phyloP scores from a whole-genome alignment of 2,329 filamentous ascomycete genomes.

The Microcera coccophila region DNA sequence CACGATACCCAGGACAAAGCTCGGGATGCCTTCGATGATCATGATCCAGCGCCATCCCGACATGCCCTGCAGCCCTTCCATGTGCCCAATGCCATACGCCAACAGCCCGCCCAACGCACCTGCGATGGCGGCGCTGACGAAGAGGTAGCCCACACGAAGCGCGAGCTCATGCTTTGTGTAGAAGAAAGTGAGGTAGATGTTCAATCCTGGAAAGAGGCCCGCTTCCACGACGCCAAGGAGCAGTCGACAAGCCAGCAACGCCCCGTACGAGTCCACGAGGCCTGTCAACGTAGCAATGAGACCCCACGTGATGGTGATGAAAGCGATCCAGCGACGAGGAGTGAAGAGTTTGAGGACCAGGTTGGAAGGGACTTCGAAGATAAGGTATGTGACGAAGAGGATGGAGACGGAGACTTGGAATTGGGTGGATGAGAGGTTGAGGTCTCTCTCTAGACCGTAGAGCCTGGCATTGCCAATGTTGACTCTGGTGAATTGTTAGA shows the following conservation, averaged over 20 bases:
- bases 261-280: conserved; percentile 60
- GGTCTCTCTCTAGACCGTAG: conserved; percentile 61
- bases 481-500: conserved; percentile 42
- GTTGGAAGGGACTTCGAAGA: conserved; percentile 63
- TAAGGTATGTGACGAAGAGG: conserved; percentile 61
- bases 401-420: conserved; percentile 67
- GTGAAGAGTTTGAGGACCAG: conserved; percentile 60
- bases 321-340: conserved; percentile 60
- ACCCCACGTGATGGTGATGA: conserved; percentile 63
- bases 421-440: conserved; percentile 57
- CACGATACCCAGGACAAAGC: conserved; percentile 35
- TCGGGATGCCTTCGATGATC: conserved; percentile 49
- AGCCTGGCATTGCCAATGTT: conserved; percentile 71
- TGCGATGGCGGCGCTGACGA: conserved; percentile 65
- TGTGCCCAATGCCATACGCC: conserved; percentile 68
- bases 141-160: conserved; percentile 68
- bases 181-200: conserved; percentile 69
- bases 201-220: conserved; percentile 66
- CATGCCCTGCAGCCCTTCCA: conserved; percentile 63
- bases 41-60: conserved; percentile 71
- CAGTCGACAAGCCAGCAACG: conserved; percentile 64
- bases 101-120: conserved; percentile 70
- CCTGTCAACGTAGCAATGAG: conserved; percentile 67
- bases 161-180: conserved; percentile 72
- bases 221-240: conserved; percentile 67